Evolutionary conservation across 2,329 filamentous ascomycete species (phyloP), one percentile per base, ranked within the genome.

Genomic region (Ophiostoma sp.): DNA sequence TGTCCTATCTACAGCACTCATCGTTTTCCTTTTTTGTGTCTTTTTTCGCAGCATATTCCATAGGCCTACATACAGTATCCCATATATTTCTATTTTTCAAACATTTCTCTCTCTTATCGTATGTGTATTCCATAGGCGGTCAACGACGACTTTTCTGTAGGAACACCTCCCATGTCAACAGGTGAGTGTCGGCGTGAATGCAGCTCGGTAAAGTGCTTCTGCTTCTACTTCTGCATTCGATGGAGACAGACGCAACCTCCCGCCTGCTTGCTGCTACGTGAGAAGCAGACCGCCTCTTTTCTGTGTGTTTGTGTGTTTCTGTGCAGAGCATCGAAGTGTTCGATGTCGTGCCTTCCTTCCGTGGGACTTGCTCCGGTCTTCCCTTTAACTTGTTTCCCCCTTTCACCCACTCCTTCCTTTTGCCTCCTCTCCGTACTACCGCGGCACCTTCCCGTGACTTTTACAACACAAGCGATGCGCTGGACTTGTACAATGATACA

Each of bases 31-130:
- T 36, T 22, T 2, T 48, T 31, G 25, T 22, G 19, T 25, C 17
- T 33, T 19, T 52, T 8, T 69, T 50, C 19, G 45, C 25, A 69
- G 66, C 66, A 69, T 69, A 69, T 69, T 50, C 45, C 45, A 69
- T 69, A 69, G 66, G 66, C 66, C 66, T 55, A 66, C 66, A 52
- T 55, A 55, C 12, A n/a, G 36, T 36, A 22, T 3, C 7, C 3
- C 3, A 50, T 48, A 50, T 68, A 50, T 68, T 50, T 50, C 42
- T 66, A 66, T 45, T 39, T 36, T 28, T 42, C 7, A n/a, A 22
- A 64, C n/a, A 3, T 11, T n/a, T 28, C 15, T 4, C 39, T 17
- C 39, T 31, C 22, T 1, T 68, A 55, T n/a, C 11, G 11, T 25
- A 36, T 17, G 36, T 31, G 22, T 68, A 12, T 15, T 50, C 33